phyloP scores from a whole-genome alignment of 208 protist species.

The Acanthamoeba lenticulata region DNA sequence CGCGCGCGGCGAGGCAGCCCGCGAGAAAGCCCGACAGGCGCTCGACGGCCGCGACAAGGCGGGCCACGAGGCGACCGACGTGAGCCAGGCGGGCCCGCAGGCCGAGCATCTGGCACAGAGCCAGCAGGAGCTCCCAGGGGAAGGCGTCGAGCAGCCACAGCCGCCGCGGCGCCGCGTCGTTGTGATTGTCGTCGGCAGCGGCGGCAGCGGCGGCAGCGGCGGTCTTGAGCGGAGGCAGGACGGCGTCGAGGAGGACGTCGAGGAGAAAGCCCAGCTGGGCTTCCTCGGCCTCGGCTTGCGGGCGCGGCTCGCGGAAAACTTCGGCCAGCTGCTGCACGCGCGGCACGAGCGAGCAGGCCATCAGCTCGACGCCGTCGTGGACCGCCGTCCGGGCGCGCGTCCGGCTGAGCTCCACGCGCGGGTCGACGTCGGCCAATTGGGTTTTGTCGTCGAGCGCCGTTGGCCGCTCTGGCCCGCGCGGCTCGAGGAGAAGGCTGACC shows the following conservation, averaged over 20 bases:
- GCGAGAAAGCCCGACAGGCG: not conserved
- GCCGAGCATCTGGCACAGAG: not conserved
- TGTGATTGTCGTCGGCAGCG: too few relatives aligned
- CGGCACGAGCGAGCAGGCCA: constrained; percentile 10
- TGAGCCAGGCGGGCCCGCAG: not conserved
- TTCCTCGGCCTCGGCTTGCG: not conserved
- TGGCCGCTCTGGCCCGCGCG: not conserved
- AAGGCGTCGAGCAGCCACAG: constrained; percentile 33
- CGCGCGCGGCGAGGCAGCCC: not conserved
- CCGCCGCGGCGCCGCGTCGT: too few relatives aligned
- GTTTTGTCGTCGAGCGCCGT: not conserved
- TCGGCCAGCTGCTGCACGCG: not conserved
- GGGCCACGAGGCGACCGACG: not conserved
- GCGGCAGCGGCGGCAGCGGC: too few relatives aligned
- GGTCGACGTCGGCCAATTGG: not conserved
- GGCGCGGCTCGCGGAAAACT: not conserved
- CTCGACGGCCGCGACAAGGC: not conserved
- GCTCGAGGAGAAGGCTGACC: not conserved
- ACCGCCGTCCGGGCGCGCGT: not conserved
- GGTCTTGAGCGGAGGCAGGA: not conserved
- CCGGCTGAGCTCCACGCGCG: not conserved
- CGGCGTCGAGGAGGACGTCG: not conserved
- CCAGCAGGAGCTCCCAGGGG: constrained; percentile 42
- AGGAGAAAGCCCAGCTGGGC: not conserved
- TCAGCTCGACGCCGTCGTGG: not conserved